Percentiles rank a stretch among this genome's conserved stretches.
Conservation (phyloP, 768 basidiomycete genomes). For the Amanita thiersii region DNA sequence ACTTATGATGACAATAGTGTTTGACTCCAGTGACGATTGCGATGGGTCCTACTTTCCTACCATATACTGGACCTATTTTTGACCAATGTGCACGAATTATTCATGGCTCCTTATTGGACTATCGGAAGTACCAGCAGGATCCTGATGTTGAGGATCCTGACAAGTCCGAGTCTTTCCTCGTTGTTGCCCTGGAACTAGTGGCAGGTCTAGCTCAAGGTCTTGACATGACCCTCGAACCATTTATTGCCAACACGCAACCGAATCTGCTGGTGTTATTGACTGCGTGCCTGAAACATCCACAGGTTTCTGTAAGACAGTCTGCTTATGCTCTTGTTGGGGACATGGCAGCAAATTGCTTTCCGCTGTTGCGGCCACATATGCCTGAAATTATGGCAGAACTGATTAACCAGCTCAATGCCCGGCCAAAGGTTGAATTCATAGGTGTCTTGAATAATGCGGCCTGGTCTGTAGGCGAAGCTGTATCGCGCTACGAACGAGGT, state of each 20-base stretch:
- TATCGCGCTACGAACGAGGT: conserved; percentile 84
- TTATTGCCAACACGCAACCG: conserved; percentile 66
- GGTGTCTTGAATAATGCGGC: conserved; percentile 99
- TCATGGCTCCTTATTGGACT: conserved; percentile 72
- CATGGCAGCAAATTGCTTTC: conserved; percentile 93
- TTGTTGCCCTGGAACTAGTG: conserved; percentile 94
- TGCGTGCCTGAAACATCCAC: conserved; percentile 90
- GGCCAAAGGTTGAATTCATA: conserved; percentile 89
- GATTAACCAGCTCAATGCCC: conserved; percentile 82
- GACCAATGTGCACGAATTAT: conserved; percentile 86
- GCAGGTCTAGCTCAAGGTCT: conserved; percentile 95
- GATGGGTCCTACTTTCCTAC: conserved; percentile 81
- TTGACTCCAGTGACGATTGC: conserved; percentile 96
- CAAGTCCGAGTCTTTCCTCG: conserved; percentile 93
- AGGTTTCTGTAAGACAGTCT: conserved; percentile 91
- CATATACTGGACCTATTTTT: conserved; percentile 87
- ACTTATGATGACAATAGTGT: conserved; percentile 45
- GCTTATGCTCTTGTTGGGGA: conserved; percentile 98
- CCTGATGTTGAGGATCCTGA: conserved; percentile 93
- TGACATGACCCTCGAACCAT: conserved; percentile 63
- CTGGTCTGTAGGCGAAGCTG: conserved; percentile 99
- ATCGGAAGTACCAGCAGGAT: conserved; percentile 83
- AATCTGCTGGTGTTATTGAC: conserved; percentile 76
- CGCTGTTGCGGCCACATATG: conserved; percentile 76
- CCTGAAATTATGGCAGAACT: conserved; percentile 86